Conservation (phyloP, 2,329 filamentous ascomycete genomes). For the Beauveria medogensis region DNA sequence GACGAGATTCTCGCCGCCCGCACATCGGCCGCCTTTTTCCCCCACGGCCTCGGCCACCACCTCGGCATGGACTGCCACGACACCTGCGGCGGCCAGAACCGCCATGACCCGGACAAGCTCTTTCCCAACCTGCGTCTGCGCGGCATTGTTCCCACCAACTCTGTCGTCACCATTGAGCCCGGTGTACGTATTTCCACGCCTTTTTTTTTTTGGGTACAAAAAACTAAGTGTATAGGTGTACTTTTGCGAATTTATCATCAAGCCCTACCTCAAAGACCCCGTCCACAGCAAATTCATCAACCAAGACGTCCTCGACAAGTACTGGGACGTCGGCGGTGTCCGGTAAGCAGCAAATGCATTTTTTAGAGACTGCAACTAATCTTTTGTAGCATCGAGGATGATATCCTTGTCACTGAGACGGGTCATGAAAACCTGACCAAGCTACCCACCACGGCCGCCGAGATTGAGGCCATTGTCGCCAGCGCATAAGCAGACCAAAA, state of each 20-base stretch:
- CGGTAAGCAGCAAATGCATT: conserved; percentile 36
- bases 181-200: conserved; percentile 49
- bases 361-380: conserved; percentile 15
- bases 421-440: conserved; percentile 68
- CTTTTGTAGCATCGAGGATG: conserved; percentile 50
- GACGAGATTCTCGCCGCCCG: conserved; percentile 69
- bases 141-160: conserved; percentile 64
- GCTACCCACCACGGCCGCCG: conserved; percentile 58
- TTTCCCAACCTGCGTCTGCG: conserved; percentile 82
- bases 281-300: conserved; percentile 72
- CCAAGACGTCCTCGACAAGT: conserved; percentile 60
- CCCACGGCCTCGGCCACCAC: conserved; percentile 85
- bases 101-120: conserved; percentile 70
- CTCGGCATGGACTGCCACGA: conserved; percentile 92
- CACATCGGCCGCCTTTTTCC: conserved; percentile 85
- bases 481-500: neutral
- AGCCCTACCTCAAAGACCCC: conserved; percentile 66
- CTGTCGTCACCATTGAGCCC: conserved; percentile 90
- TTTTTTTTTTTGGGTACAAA: too few species aligned
- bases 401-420: conserved; percentile 61
- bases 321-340: conserved; percentile 75
- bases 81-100: conserved; percentile 69
- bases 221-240: conserved; percentile 51
- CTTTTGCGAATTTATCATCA: conserved; percentile 84
- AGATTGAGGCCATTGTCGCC: conserved; percentile 42